These are phyloP conservation scores for Xylariaceae sp. DNA, from an alignment of 2,329 filamentous ascomycete species.

Conservation along the genomic window DNA sequence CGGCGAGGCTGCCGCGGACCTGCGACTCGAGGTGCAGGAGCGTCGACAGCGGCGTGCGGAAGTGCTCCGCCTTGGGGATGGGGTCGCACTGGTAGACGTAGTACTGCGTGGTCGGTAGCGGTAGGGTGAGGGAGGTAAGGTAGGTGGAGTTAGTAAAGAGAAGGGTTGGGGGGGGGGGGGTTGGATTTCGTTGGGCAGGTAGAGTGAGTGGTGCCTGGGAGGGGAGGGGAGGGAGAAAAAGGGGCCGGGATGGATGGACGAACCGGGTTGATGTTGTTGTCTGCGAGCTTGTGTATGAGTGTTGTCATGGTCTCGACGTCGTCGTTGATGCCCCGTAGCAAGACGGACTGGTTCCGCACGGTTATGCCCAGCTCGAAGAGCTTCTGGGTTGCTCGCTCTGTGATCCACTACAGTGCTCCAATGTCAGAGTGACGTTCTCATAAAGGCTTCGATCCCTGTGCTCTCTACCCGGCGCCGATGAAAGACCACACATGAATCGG, in stretches of 20 bases:
- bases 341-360: constrained; percentile 53
- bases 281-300: constrained; percentile 46
- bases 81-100: constrained; percentile 62
- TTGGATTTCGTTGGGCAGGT: background rate
- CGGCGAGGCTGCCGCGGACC: constrained; percentile 49
- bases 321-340: constrained; percentile 54
- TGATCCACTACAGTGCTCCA: too few species aligned
- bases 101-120: constrained; percentile 33
- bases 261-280: constrained; percentile 42
- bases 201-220: background rate
- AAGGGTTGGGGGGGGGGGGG: background rate
- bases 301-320: constrained; percentile 41
- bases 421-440: too few species aligned
- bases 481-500: too few species aligned
- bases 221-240: background rate
- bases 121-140: background rate
- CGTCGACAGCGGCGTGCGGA: constrained; percentile 52
- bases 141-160: background rate
- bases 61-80: constrained; percentile 52
- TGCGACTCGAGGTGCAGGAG: constrained; percentile 50
- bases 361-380: constrained; percentile 44
- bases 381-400: constrained; percentile 40
- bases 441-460: too few species aligned
- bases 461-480: too few species aligned
- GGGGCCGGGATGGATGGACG: background rate